Evolutionary conservation across 495 filamentous ascomycete genomes (phyloP).

Genomic region (Thozetella sp.): DNA sequence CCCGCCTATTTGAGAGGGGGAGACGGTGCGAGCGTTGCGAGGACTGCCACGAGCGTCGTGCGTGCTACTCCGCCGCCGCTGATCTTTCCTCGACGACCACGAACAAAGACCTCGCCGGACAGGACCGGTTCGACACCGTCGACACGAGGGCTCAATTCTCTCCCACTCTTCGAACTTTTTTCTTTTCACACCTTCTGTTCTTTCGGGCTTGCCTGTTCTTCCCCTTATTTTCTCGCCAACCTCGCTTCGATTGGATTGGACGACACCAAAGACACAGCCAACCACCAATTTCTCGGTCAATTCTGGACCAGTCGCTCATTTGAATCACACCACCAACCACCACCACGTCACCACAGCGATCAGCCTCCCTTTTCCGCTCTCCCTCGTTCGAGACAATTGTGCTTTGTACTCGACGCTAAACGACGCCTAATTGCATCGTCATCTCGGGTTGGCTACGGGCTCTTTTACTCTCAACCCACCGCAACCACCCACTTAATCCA

Average conservation of each 20-base stretch:
- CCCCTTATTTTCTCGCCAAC: neutral
- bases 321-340: neutral
- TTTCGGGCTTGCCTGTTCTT: neutral
- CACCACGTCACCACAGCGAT: neutral
- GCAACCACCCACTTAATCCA: conserved; percentile 2
- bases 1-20: too few species aligned
- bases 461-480: too few species aligned
- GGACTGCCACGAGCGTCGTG: neutral
- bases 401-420: too few species aligned
- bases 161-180: neutral
- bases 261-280: neutral
- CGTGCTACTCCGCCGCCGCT: neutral
- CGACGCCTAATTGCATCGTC: neutral
- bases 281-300: conserved; percentile 1
- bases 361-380: too few species aligned
- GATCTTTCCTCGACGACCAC: neutral
- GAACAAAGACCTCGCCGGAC: neutral
- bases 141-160: too few species aligned
- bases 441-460: too few species aligned
- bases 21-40: neutral
- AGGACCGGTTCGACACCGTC: too few species aligned
- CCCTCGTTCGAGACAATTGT: too few species aligned
- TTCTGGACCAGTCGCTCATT: conserved; percentile 1
- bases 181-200: neutral
- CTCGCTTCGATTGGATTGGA: neutral